A percentile compares a stretch with the other conserved stretches of the same genome.
These are phyloP conservation scores for Paraphaeosphaeria sporulosa DNA, from an alignment of 2,329 filamentous ascomycete species.

Conservation along the genomic window DNA sequence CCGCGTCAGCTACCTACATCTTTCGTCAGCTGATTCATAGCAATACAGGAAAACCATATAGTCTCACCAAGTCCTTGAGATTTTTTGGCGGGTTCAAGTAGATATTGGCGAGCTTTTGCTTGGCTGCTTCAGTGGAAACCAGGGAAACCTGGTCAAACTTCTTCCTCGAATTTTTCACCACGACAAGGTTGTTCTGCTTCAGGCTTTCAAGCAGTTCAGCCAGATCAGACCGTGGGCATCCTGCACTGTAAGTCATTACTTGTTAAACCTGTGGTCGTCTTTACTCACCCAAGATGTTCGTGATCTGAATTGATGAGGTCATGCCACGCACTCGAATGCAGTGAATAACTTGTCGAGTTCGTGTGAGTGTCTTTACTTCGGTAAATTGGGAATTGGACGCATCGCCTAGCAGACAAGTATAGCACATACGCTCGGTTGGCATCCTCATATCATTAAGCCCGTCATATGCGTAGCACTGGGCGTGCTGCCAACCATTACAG, in stretches of 20 bases:
- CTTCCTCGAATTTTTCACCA: neutral
- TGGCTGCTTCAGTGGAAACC: neutral
- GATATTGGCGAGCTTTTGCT: neutral
- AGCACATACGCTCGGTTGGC: constrained; percentile 53
- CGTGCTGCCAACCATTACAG: constrained; percentile 55
- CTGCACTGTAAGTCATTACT: constrained; percentile 5
- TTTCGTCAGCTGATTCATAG: neutral
- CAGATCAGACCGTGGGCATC: constrained; percentile 2
- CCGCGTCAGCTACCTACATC: neutral
- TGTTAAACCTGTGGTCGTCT: neutral
- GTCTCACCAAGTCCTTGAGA: neutral
- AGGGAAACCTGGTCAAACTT: constrained; percentile 1
- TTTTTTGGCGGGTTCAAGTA: constrained; percentile 6
- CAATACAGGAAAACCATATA: neutral
- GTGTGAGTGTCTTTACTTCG: constrained; percentile 23
- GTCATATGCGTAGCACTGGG: constrained; percentile 55
- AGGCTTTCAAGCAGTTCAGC: neutral
- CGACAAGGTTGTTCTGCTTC: neutral
- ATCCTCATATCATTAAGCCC: constrained; percentile 45
- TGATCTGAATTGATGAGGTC: neutral
- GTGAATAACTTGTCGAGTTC: constrained; percentile 23
- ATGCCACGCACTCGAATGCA: constrained; percentile 16
- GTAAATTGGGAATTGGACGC: constrained; percentile 21
- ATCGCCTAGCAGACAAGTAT: constrained; percentile 50
- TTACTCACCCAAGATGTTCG: constrained; percentile 6